phyloP scores from a whole-genome alignment of 352 stramenopile species.

The Phytophthora sp. region DNA sequence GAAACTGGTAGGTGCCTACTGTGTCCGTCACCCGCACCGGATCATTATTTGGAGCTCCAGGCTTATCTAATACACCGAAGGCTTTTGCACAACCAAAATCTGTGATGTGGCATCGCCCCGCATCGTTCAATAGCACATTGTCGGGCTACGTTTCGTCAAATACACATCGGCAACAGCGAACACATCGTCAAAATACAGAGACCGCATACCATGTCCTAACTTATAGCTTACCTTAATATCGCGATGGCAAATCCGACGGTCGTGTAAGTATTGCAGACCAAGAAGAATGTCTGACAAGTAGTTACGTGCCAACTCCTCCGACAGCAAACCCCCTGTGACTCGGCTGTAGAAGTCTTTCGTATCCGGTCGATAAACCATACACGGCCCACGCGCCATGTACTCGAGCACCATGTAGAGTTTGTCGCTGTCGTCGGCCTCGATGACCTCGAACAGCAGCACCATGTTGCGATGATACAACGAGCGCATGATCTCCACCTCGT shows the following conservation, averaged over 20 bases:
- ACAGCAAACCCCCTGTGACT: slow-evolving; percentile 53
- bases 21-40: slow-evolving; percentile 70
- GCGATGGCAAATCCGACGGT: slow-evolving; percentile 79
- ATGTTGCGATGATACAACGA: slow-evolving; percentile 91
- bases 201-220: neutral
- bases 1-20: slow-evolving; percentile 90
- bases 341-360: slow-evolving; percentile 78
- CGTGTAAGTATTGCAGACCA: slow-evolving; percentile 84
- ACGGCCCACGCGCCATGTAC: slow-evolving; percentile 82
- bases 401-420: slow-evolving; percentile 90
- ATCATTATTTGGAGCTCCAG: neutral
- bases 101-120: slow-evolving; percentile 79
- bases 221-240: slow-evolving; percentile 81
- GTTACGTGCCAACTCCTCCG: slow-evolving; percentile 64
- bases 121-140: slow-evolving; percentile 87
- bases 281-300: slow-evolving; percentile 80
- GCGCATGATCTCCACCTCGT: slow-evolving; percentile 90
- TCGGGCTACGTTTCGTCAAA: slow-evolving; percentile 57
- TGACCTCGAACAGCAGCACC: slow-evolving; percentile 91
- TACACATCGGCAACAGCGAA: neutral
- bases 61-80: slow-evolving; percentile 8
- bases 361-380: slow-evolving; percentile 79
- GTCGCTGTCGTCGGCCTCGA: slow-evolving; percentile 78
- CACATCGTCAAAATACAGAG: slow-evolving; percentile 2
- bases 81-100: slow-evolving; percentile 89